Base-by-base conservation (phyloP, 2,329 filamentous ascomycete species). In the Cordyceps cicadae region DNA sequence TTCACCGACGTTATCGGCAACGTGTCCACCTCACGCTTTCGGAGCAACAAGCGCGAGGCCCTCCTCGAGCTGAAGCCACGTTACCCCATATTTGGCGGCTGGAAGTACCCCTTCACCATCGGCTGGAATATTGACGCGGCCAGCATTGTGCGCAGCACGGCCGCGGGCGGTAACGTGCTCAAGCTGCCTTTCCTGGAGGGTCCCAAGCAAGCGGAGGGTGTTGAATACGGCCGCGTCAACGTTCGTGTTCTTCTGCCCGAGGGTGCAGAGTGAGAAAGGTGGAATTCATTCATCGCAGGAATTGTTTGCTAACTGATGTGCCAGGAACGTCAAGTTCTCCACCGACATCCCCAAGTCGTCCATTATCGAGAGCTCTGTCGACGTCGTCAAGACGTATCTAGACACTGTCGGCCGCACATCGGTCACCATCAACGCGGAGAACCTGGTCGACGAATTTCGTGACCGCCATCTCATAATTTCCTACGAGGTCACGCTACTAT, bases 1-100 rank as follows among this genome's bases (percentile, higher is more conserved):
- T 99, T 94, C 75, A 92, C 88, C 55, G 94, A 99, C 72, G 89
- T 91, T 68, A 96, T 99, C 70, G 94, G 94, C 66, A 99, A 99
- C 70, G 92, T 99, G 34, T 96, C 92, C 32, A 99, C 94, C 0
- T 96, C 92, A 60, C 84, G 84, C 64, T 99, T 96, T 82, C 84
- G 92, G 64, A 85, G 81, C 66, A 89, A 85, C 71, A 84, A 82
- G 71, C 86, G 88, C 24, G 89, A 93, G 74, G 88, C 90, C n/a
- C 78, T 88, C 48, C 82, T 99, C 32, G 92, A 97, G 74, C 81
- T 97, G 64, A 94, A 92, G 80, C 94, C 94, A 21, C 86, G 94
- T 57, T 99, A 96, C 74, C 94, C 94, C n/a, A 74, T 99, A 26
- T 99, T 97, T 69, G 94, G 94, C 63, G 92, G 90, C 63, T 99